Base-by-base conservation (phyloP, 2,329 filamentous ascomycete species). In the Sarocladium kiliense region DNA sequence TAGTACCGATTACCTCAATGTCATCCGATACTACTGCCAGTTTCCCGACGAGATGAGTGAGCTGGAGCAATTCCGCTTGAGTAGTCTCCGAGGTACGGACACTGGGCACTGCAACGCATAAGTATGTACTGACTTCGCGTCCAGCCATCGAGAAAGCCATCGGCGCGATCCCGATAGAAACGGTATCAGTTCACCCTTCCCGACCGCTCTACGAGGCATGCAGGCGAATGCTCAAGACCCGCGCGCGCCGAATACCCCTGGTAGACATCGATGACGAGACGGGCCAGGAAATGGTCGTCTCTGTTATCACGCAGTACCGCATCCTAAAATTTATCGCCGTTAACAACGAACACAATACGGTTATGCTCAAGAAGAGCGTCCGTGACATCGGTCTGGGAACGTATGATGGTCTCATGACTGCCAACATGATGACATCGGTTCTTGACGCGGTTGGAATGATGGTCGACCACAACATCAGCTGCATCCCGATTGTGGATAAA, bases 311-410 rank as follows among this genome's bases (percentile, higher is more conserved):
- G 0, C 94, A 99, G 71, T 99, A 99, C 72, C 88, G 95, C 57
- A 97, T 99, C 63, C 82, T 99, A 60, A 99, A 99, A 70, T 99
- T 99, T 70, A 95, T 99, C 59, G 92, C 94, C 11, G 93, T 99
- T 71, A 99, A 99, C 71, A 84, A 82, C 63, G 83, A 86, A 65
- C 85, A 87, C 63, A 89, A 96, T 67, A 97, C 93, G 3, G 87
- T 95, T 63, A 82, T 91, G 66, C 75, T 99, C 58, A 89, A 90
- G 67, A 97, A 96, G 74, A 87, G 91, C 10, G 78, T 99, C 56
- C 83, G 84, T 58, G 91, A 97, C 59, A 82, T 97, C 55, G 84
- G 85, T 25, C 78, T 99, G 9, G 95, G 94, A 53, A 93, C 91
- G 1, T 97, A 96, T 69, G 76, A 79, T 21, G 81, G 90, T 61